Evolutionary conservation across 192 early-diverging fungal genomes (phyloP).

Genomic region (Martensiomyces pterosporus): DNA sequence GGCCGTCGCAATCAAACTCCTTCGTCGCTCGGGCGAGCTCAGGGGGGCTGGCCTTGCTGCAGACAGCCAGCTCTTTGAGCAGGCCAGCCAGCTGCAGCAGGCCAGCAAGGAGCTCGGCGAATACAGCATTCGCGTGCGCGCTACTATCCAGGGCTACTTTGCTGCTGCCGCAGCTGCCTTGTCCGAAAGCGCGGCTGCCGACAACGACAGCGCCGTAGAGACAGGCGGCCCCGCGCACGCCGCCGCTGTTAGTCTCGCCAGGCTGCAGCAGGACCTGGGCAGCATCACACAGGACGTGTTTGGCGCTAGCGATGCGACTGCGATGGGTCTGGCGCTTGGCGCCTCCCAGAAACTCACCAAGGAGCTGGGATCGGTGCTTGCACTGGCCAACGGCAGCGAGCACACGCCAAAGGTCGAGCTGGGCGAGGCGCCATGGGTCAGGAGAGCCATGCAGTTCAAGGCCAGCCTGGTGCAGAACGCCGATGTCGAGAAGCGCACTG

Average conservation of each 20-base stretch:
- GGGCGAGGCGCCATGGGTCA: conserved; percentile 70
- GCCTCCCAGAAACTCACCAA: conserved; percentile 18
- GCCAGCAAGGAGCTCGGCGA: conserved; percentile 14
- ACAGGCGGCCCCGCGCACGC: background rate
- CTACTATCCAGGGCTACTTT: conserved; percentile 16
- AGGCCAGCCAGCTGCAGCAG: conserved; percentile 7
- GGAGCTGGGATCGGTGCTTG: conserved; percentile 15
- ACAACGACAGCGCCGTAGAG: background rate
- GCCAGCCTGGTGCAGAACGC: conserved; percentile 73
- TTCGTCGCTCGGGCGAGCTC: conserved; percentile 63
- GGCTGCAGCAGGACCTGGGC: conserved; percentile 14
- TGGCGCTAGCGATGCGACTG: conserved; percentile 16
- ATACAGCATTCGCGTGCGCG: conserved; percentile 14
- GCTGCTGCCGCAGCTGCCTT: conserved; percentile 7
- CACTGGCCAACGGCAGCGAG: conserved; percentile 10
- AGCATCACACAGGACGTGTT: conserved; percentile 36
- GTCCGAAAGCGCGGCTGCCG: no score
- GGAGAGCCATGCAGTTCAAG: conserved; percentile 76
- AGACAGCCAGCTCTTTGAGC: conserved; percentile 5
- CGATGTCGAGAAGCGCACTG: conserved; percentile 73
- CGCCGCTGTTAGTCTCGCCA: conserved; percentile 2
- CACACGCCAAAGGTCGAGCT: background rate
- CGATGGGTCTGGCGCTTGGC: conserved; percentile 16
- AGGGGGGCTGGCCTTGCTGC: conserved; percentile 8
- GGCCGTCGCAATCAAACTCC: conserved; percentile 58